Conservation (phyloP, 306 rosid species). For the Bauhinia variegata region DNA sequence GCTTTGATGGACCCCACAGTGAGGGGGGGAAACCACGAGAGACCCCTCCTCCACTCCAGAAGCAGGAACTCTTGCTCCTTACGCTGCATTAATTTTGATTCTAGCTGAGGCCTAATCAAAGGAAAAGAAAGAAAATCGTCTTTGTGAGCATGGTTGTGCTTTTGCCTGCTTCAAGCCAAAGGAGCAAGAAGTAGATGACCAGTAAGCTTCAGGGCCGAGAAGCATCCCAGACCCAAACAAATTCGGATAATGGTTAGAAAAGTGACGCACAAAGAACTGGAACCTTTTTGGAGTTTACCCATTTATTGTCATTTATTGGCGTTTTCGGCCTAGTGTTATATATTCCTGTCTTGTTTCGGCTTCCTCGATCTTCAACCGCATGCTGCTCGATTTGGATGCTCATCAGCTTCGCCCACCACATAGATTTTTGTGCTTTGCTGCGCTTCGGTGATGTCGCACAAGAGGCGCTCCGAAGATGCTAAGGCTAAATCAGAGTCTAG, state of each 20-base stretch:
- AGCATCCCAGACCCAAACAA: slow-evolving; percentile 68
- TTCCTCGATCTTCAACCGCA: slow-evolving; percentile 34
- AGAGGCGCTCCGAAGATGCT: slow-evolving; percentile 78
- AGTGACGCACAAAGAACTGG: slow-evolving; percentile 18
- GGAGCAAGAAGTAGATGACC: slow-evolving; percentile 12
- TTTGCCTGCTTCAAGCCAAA: slow-evolving; percentile 12
- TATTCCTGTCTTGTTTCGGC: slow-evolving; percentile 9
- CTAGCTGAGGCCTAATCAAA: too few relatives aligned
- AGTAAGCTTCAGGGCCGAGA: slow-evolving; percentile 35
- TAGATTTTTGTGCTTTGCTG: slow-evolving; percentile 4
- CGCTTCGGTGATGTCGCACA: slow-evolving; percentile 68
- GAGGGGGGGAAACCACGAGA: not conserved
- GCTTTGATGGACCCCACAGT: slow-evolving; percentile 54
- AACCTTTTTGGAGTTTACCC: slow-evolving; percentile 35
- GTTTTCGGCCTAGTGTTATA: not conserved
- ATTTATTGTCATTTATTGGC: slow-evolving; percentile 26
- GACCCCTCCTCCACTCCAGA: not conserved
- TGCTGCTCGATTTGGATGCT: slow-evolving; percentile 46
- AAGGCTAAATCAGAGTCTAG: slow-evolving; percentile 51
- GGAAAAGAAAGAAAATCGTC: too few relatives aligned
- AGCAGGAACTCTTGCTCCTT: too few relatives aligned
- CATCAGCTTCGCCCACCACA: slow-evolving; percentile 16
- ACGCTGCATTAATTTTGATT: too few relatives aligned
- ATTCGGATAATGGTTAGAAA: slow-evolving; percentile 30
- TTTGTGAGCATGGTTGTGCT: not conserved